These are phyloP conservation scores for Trapa bicornis DNA, from an alignment of 345 rosid genomes.

Conservation along the genomic window DNA sequence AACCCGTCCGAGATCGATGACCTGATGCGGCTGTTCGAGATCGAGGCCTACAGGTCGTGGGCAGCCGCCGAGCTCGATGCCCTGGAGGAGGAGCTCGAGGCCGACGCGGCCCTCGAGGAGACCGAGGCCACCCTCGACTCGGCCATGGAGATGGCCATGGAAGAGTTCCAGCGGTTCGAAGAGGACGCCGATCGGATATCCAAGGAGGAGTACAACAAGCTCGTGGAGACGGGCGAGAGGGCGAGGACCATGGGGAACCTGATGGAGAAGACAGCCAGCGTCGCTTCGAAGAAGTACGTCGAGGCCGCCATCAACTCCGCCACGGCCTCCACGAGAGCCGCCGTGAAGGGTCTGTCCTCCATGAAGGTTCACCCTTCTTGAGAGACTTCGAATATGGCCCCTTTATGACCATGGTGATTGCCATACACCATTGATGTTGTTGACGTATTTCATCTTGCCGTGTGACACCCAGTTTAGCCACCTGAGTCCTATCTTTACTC, in stretches of 20 bases:
- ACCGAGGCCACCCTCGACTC: conserved; percentile 61
- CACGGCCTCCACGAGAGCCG: conserved; percentile 69
- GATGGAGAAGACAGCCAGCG: conserved; percentile 48
- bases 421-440: too few species aligned
- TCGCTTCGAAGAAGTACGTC: conserved; percentile 56
- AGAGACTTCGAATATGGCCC: neutral
- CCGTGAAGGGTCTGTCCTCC: conserved; percentile 50
- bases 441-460: too few species aligned
- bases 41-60: conserved; percentile 83
- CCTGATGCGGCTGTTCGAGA: conserved; percentile 68
- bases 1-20: conserved; percentile 65
- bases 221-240: conserved; percentile 44
- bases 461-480: too few species aligned
- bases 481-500: too few species aligned
- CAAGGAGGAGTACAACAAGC: conserved; percentile 25
- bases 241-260: conserved; percentile 51
- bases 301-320: conserved; percentile 78
- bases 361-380: conserved; percentile 73
- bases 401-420: too few species aligned
- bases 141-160: conserved; percentile 69
- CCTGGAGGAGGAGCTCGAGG: conserved; percentile 28
- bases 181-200: conserved; percentile 60
- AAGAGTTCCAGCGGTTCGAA: conserved; percentile 51
- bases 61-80: conserved; percentile 51
- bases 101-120: conserved; percentile 30